Percentiles rank a stretch among this genome's conserved stretches.
Conservation (phyloP, 306 rosid species). For the Lathyrus sativus region DNA sequence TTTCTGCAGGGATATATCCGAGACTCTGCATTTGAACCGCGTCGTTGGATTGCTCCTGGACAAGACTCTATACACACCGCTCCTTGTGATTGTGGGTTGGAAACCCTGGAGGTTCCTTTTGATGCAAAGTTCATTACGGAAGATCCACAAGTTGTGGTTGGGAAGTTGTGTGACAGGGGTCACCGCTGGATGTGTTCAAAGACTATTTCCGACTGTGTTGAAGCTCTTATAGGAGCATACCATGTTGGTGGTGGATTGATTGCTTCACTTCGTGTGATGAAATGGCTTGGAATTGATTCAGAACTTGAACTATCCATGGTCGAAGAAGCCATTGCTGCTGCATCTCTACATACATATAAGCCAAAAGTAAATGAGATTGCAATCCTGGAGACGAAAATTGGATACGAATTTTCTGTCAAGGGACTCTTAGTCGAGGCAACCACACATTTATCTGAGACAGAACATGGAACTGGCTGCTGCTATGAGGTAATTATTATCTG, state of each 20-base stretch:
- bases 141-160: constrained; percentile 70
- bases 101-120: constrained; percentile 75
- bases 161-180: constrained; percentile 82
- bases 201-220: constrained; percentile 87
- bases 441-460: constrained; percentile 70
- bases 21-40: constrained; percentile 90
- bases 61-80: constrained; percentile 57
- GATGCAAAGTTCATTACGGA: constrained; percentile 67
- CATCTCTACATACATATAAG: constrained; percentile 57
- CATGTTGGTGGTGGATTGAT: constrained; percentile 73
- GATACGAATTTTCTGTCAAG: constrained; percentile 70
- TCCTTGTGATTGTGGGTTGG: constrained; percentile 80
- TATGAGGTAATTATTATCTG: constrained; percentile 63
- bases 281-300: constrained; percentile 75
- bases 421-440: constrained; percentile 86
- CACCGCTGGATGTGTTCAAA: constrained; percentile 94
- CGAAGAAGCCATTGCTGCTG: constrained; percentile 60
- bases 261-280: constrained; percentile 80
- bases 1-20: constrained; percentile 68
- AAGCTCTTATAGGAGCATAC: constrained; percentile 94
- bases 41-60: constrained; percentile 98
- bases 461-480: constrained; percentile 61
- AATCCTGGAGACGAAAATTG: constrained; percentile 69
- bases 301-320: constrained; percentile 75
- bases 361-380: constrained; percentile 63